phyloP scores from a whole-genome alignment of 176 grass and related monocot species.

The Puccinellia tenuiflora region DNA sequence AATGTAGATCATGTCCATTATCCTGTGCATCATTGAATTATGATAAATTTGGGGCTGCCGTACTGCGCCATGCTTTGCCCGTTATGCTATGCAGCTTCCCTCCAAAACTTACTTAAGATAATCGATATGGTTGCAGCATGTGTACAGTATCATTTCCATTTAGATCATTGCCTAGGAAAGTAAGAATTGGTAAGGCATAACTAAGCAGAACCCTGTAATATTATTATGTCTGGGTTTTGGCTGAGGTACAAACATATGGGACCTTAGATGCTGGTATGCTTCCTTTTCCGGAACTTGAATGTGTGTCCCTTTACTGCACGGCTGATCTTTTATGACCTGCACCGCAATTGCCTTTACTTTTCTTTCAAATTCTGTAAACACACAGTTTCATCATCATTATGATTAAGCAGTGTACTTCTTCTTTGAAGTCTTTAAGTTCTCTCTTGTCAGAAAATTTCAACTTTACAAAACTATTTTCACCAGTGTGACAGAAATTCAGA shows the following conservation, averaged over 20 bases:
- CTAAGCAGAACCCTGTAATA: neutral
- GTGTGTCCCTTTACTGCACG: neutral
- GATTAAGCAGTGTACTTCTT: slow-evolving; percentile 13
- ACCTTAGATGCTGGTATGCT: neutral
- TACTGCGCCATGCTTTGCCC: neutral
- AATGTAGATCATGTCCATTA: neutral
- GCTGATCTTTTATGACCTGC: neutral
- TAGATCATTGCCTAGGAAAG: neutral
- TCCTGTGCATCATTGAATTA: neutral
- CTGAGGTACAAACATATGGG: neutral
- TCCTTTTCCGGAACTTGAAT: neutral
- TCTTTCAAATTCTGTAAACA: neutral
- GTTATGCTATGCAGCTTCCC: neutral
- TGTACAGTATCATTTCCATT: slow-evolving; percentile 3
- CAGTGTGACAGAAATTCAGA: slow-evolving; percentile 85
- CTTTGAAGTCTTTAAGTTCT: neutral
- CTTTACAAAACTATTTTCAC: slow-evolving; percentile 7
- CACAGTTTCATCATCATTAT: slow-evolving; percentile 1
- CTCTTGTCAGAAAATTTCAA: neutral
- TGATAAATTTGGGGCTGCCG: no score
- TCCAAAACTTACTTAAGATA: neutral
- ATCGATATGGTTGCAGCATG: neutral
- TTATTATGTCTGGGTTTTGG: neutral
- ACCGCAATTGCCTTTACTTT: slow-evolving; percentile 10
- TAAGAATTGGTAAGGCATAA: neutral